phyloP scores from a whole-genome alignment of 768 basidiomycete species.

The Russula vinacea region DNA sequence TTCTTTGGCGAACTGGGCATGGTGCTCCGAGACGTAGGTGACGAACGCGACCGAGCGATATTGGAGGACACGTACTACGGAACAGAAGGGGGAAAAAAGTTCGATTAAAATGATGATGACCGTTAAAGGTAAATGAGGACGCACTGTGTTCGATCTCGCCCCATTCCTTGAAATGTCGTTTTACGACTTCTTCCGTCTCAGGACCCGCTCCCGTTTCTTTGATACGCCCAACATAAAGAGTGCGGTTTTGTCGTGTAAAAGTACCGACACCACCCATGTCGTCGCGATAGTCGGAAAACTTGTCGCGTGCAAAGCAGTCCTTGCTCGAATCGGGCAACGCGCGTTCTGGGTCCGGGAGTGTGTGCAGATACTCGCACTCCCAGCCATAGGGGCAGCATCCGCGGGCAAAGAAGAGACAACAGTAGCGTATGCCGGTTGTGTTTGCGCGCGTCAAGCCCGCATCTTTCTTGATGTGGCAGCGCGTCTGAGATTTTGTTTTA shows the following conservation, averaged over 20 bases:
- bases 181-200: conserved; percentile 90
- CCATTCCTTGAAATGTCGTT: conserved; percentile 93
- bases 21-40: conserved; percentile 81
- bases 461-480: conserved; percentile 85
- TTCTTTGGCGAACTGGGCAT: conserved; percentile 96
- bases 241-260: conserved; percentile 91
- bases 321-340: conserved; percentile 86
- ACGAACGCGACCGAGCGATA: conserved; percentile 97
- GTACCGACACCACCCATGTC: conserved; percentile 99
- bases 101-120: background rate
- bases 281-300: conserved; percentile 95
- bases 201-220: conserved; percentile 84
- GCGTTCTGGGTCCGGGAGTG: conserved; percentile 67
- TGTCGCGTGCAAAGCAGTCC: conserved; percentile 96
- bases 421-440: conserved; percentile 87
- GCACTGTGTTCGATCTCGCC: conserved; percentile 88
- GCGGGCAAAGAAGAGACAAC: conserved; percentile 91
- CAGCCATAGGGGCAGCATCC: conserved; percentile 98
- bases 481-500: conserved; percentile 91
- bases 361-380: conserved; percentile 96
- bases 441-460: conserved; percentile 93
- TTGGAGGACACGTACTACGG: conserved; percentile 79
- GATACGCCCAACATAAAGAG: conserved; percentile 91
- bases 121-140: conserved; percentile 36
- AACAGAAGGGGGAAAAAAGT: background rate